Percentiles rank a stretch among this genome's conserved stretches.
Evolutionary conservation across 805 yeast genomes (phyloP).

Genomic region (Wickerhamomyces silvicola): DNA sequence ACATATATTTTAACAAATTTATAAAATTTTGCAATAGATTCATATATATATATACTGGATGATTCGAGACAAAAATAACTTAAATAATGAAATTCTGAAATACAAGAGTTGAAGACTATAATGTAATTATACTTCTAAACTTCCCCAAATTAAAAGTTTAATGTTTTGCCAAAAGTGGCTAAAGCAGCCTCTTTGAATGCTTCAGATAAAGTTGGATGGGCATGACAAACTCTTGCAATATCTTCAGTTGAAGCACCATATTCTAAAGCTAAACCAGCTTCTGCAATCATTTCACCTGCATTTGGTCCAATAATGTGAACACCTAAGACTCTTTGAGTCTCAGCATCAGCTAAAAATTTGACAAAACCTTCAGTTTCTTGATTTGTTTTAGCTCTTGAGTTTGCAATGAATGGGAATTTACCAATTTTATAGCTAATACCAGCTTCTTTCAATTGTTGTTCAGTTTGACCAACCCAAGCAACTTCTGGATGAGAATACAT

Average conservation of each 20-base stretch:
- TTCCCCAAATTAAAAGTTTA: constrained; percentile 54
- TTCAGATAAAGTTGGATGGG: constrained; percentile 97
- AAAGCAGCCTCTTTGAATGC: constrained; percentile 98
- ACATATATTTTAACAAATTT: too few species aligned
- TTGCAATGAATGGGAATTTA: constrained; percentile 97
- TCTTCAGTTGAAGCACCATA: constrained; percentile 99
- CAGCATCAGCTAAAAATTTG: constrained; percentile 91
- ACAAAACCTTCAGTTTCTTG: constrained; percentile 96
- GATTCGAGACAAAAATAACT: too few species aligned
- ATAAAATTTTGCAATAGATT: too few species aligned
- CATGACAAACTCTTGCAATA: constrained; percentile 95
- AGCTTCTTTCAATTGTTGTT: constrained; percentile 87
- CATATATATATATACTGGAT: too few species aligned
- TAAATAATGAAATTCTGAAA: too few species aligned
- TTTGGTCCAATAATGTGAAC: constrained; percentile 96
- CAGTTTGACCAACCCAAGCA: constrained; percentile 98
- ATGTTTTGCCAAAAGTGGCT: constrained; percentile 86
- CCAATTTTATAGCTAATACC: constrained; percentile 91
- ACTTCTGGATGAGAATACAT: constrained; percentile 99
- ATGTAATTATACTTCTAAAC: constrained; percentile 1
- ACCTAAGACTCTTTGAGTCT: constrained; percentile 94
- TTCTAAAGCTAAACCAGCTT: constrained; percentile 95
- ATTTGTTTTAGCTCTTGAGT: constrained; percentile 99
- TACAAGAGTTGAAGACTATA: too few species aligned
- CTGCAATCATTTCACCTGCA: constrained; percentile 99